Base-by-base conservation (phyloP, 2,329 filamentous ascomycete genomes). In the Colletotrichum tropicicola region DNA sequence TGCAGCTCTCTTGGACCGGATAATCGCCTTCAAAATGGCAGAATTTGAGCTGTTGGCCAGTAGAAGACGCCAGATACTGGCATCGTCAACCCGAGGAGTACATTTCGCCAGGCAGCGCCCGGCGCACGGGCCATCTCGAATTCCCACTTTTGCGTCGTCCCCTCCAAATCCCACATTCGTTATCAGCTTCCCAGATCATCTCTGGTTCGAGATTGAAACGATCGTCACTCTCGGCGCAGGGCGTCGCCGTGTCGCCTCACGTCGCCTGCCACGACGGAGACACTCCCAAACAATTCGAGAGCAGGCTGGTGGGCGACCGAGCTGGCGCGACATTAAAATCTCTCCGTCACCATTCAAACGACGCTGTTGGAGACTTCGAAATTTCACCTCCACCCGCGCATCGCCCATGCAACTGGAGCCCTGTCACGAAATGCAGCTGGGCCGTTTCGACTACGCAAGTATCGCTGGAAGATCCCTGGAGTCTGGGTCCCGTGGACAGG, bases 401-500 rank as follows among this genome's bases (percentile, higher is more conserved):
- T 61, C 57, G 35, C 21, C 41, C 27, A 39, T 49, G 47, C 43
- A 21, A 21, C 56, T 48, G 47, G 32, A 52, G 37, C 47, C 60
- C 32, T 52, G 61, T 45, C 32, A 21, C 43, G 28, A 47, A 59
- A 39, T 35, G 23, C 23, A 55, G 28, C 51, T 62, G 51, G 21
- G 44, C 35, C 30, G 51, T 56, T 62, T 65, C 58, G 58, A 56
- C 44, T 23, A 37, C 23, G 43, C 58, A 56, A 51, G n/a, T 51
- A 49, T 49, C 19, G 51, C 25, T 65, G 62, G 62, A 62, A 65
- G 27, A 65, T 51, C 62, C 57, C 51, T 62, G 58, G 30, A 62
- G 15, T 23, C 17, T 6, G 30, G 37, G 51, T 56, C 62, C 23
- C 58, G 57, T 65, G 62, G 44, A 44, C 44, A 56, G 49, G 37